phyloP scores from a whole-genome alignment of 2,329 filamentous ascomycete species.

The Colletotrichum australisinense region DNA sequence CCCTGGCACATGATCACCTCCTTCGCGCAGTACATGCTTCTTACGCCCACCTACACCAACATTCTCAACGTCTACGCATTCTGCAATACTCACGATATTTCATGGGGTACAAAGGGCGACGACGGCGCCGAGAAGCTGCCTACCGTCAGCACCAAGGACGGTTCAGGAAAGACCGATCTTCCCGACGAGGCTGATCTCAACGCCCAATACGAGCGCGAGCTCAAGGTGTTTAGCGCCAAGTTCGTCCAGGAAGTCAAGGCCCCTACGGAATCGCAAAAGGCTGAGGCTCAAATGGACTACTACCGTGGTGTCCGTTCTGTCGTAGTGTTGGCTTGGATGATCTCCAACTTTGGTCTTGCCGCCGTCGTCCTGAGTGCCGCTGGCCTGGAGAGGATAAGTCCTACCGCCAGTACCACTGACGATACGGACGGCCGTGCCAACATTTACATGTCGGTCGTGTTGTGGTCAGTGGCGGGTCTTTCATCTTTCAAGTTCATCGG shows the following conservation, averaged over 20 bases:
- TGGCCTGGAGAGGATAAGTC: conserved; percentile 77
- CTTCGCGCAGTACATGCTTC: conserved; percentile 91
- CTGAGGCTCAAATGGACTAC: conserved; percentile 96
- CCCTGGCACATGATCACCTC: conserved; percentile 99
- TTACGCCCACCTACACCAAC: conserved; percentile 97
- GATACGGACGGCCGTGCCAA: conserved; percentile 69
- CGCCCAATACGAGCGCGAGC: conserved; percentile 90
- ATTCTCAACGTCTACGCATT: conserved; percentile 99
- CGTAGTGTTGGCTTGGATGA: conserved; percentile 96
- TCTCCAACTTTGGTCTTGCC: conserved; percentile 89
- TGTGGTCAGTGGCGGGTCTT: conserved; percentile 89
- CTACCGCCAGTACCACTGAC: conserved; percentile 53
- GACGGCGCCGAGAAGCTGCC: conserved; percentile 94
- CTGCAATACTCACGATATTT: conserved; percentile 97
- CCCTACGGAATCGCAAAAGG: conserved; percentile 63
- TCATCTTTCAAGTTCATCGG: conserved; percentile 90
- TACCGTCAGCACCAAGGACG: conserved; percentile 89
- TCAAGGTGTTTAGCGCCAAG: conserved; percentile 80
- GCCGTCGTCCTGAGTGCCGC: conserved; percentile 89
- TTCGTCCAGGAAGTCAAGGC: conserved; percentile 76
- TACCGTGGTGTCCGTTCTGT: conserved; percentile 95
- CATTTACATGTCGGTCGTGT: conserved; percentile 86
- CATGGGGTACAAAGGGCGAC: conserved; percentile 98
- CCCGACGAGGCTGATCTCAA: conserved; percentile 96
- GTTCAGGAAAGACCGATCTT: conserved; percentile 90